A percentile compares a stretch with the other conserved stretches of the same genome.
Evolutionary conservation across 108 stramenopile species (phyloP).

Genomic region (Cyclotella distinguenda): DNA sequence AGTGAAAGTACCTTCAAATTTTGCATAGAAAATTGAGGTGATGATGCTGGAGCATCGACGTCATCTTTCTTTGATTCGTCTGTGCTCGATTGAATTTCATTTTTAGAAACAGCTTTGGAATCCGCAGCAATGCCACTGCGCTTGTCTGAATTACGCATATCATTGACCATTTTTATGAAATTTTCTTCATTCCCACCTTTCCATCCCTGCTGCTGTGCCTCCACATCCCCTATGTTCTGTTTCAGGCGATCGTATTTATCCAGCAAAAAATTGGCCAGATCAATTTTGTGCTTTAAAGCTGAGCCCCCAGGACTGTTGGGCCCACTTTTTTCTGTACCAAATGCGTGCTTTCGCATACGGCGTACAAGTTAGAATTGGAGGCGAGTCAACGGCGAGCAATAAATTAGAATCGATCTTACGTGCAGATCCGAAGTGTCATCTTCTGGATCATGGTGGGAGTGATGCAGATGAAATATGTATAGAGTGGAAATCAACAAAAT

Average conservation of each 20-base stretch:
- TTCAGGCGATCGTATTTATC: conserved; percentile 15
- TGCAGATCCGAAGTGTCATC: conserved; percentile 27
- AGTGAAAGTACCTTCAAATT: not conserved
- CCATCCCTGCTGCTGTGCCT: conserved; percentile 22
- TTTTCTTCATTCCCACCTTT: conserved; percentile 29
- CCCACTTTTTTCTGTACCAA: conserved; percentile 4
- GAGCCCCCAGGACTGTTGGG: conserved; percentile 27
- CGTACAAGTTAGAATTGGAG: not conserved
- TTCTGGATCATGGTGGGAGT: conserved; percentile 19
- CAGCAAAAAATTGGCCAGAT: conserved; percentile 30
- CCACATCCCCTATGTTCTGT: conserved; percentile 12
- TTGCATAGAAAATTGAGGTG: not conserved
- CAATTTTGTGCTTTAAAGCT: conserved; percentile 38
- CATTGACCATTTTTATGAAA: conserved; percentile 27
- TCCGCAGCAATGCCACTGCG: not conserved
- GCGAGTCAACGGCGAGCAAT: not conserved
- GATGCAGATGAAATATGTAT: conserved; percentile 39
- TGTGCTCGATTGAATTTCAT: too few relatives aligned
- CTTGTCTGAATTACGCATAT: not conserved
- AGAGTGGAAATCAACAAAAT: conserved; percentile 24
- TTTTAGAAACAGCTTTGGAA: not conserved
- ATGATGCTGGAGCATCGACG: not conserved
- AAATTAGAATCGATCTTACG: not conserved
- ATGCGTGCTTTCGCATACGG: conserved; percentile 3
- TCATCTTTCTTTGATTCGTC: too few relatives aligned